Percentiles rank a stretch among this genome's conserved stretches.
Conservation (phyloP, 192 early-diverging fungal species). For the Geranomyces variabilis region DNA sequence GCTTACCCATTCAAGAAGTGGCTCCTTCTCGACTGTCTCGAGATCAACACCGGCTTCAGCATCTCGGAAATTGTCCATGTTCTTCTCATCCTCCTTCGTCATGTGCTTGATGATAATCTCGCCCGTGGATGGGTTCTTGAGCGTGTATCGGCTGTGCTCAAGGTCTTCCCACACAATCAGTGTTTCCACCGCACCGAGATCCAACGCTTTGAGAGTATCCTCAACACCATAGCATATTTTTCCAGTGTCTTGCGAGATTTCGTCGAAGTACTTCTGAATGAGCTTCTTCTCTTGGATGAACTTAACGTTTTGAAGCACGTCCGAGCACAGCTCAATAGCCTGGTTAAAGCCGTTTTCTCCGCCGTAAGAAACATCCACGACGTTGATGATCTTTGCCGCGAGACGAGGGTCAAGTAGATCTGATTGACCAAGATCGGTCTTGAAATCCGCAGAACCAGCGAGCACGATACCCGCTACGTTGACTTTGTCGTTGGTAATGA, state of each 20-base stretch:
- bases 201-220: slow-evolving; percentile 94
- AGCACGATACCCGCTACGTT: slow-evolving; percentile 88
- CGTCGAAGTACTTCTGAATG: slow-evolving; percentile 94
- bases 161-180: slow-evolving; percentile 97
- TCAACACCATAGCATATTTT: slow-evolving; percentile 95
- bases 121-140: slow-evolving; percentile 75
- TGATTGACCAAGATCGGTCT: slow-evolving; percentile 92
- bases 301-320: slow-evolving; percentile 94
- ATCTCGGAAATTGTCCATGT: slow-evolving; percentile 70
- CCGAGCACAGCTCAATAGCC: slow-evolving; percentile 91
- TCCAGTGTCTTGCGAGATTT: slow-evolving; percentile 95
- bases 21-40: slow-evolving; percentile 78
- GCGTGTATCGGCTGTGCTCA: slow-evolving; percentile 74
- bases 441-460: slow-evolving; percentile 99
- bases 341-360: slow-evolving; percentile 99
- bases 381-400: slow-evolving; percentile 83
- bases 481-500: slow-evolving; percentile 90
- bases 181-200: slow-evolving; percentile 98
- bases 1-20: slow-evolving; percentile 88
- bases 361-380: slow-evolving; percentile 98
- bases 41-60: slow-evolving; percentile 71
- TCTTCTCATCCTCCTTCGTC: slow-evolving; percentile 84
- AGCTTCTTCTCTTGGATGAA: slow-evolving; percentile 99
- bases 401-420: slow-evolving; percentile 96
- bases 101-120: slow-evolving; percentile 72